Evolutionary conservation across 2,329 filamentous ascomycete species (phyloP).

Genomic region (Alternaria atra): DNA sequence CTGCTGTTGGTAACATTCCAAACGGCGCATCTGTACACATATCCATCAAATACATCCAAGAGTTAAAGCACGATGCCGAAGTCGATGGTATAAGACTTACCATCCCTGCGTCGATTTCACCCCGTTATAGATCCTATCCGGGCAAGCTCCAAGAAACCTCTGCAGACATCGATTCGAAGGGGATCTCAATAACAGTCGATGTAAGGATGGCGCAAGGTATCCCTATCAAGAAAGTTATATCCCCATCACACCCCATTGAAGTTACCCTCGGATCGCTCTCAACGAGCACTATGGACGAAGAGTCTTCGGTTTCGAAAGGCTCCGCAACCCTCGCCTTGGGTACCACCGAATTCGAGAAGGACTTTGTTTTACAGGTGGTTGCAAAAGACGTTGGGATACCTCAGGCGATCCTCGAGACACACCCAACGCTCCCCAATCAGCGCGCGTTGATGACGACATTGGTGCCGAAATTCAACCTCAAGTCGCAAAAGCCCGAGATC

Average conservation of each 20-base stretch:
- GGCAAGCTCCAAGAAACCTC: not conserved
- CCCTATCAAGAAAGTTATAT: constrained; percentile 12
- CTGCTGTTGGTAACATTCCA: constrained; percentile 5
- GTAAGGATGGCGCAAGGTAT: constrained; percentile 2
- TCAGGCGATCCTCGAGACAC: constrained; percentile 10
- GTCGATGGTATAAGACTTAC: constrained; percentile 12
- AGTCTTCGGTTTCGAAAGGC: not conserved
- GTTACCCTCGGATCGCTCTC: constrained; percentile 12
- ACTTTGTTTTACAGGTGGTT: constrained; percentile 13
- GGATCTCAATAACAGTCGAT: constrained; percentile 13
- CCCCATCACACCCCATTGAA: constrained; percentile 13
- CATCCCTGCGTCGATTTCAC: constrained; percentile 4
- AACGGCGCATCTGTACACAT: not conserved
- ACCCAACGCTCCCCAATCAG: constrained; percentile 6
- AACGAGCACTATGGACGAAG: not conserved
- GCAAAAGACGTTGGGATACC: constrained; percentile 12
- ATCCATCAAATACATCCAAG: constrained; percentile 14
- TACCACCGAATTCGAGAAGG: not conserved
- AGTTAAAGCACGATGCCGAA: constrained; percentile 14
- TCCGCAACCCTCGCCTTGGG: constrained; percentile 7
- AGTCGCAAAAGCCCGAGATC: constrained; percentile 13
- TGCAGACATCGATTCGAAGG: not conserved
- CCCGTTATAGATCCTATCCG: constrained; percentile 8
- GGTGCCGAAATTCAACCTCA: constrained; percentile 14
- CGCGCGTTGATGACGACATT: constrained; percentile 13